phyloP scores from a whole-genome alignment of 2,329 filamentous ascomycete species.

The Dichotomopilus funicola region DNA sequence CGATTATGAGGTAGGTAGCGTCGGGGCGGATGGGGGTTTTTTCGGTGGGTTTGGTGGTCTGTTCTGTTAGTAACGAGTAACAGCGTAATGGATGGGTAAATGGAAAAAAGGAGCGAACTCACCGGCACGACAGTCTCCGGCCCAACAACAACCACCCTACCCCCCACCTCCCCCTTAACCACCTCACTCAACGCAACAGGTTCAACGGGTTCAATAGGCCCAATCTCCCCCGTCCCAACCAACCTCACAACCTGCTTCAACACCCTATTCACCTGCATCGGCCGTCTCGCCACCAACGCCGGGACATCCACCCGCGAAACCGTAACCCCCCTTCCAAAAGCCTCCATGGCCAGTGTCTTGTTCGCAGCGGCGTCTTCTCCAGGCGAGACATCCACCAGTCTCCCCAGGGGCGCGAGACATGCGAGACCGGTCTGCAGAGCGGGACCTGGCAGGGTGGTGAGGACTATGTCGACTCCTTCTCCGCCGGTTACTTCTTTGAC shows the following conservation, averaged over 20 bases:
- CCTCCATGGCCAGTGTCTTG: conserved; percentile 37
- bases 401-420: conserved; percentile 28
- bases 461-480: conserved; percentile 33
- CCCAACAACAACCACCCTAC: conserved; percentile 33
- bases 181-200: conserved; percentile 27
- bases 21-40: conserved; percentile 15
- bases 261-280: conserved; percentile 15
- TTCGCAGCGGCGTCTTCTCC: conserved; percentile 29
- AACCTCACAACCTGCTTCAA: conserved; percentile 22
- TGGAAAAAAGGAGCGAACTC: background rate
- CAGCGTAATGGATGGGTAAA: too few relatives aligned
- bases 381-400: conserved; percentile 10
- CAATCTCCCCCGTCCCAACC: conserved; percentile 24
- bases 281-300: conserved; percentile 14
- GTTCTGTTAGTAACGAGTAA: background rate
- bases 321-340: conserved; percentile 34
- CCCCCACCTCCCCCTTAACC: conserved; percentile 38
- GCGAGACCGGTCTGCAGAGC: conserved; percentile 37
- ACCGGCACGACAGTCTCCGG: conserved; percentile 22
- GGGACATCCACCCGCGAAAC: conserved; percentile 32
- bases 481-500: conserved; percentile 27
- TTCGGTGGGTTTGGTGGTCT: conserved; percentile 5
- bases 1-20: conserved; percentile 30
- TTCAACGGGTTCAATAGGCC: conserved; percentile 24
- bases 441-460: conserved; percentile 38